Evolutionary conservation across 2,329 filamentous ascomycete genomes (phyloP).

Genomic region (Coleophoma crateriformis): DNA sequence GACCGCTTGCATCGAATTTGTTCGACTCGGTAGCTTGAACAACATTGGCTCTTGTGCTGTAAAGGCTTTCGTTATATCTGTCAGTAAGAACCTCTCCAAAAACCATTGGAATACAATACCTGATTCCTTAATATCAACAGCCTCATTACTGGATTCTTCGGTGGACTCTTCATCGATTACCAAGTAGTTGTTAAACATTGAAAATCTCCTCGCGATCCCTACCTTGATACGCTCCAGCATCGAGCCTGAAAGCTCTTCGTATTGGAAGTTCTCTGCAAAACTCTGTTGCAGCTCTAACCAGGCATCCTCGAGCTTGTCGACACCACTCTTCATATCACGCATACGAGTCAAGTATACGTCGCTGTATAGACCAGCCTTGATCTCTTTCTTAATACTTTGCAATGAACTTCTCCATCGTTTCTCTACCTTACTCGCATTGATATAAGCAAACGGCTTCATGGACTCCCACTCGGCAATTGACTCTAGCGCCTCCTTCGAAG

Average conservation of each 20-base stretch:
- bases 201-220: not conserved
- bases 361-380: not conserved
- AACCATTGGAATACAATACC: not conserved
- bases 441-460: not conserved
- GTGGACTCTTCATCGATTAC: not conserved
- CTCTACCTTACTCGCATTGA: not conserved
- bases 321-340: not conserved
- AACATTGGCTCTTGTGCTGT: not conserved
- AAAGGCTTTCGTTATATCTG: not conserved
- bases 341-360: not conserved
- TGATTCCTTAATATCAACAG: not conserved
- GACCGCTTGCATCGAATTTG: not conserved
- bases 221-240: not conserved
- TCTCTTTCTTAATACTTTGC: not conserved
- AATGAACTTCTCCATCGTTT: not conserved
- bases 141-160: not conserved
- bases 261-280: not conserved
- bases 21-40: not conserved
- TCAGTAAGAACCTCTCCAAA: not conserved
- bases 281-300: not conserved
- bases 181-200: not conserved
- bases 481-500: not conserved
- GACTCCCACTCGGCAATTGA: not conserved
- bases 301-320: not conserved
- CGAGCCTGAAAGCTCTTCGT: not conserved